Conservation (phyloP, 176 grass and related monocot species). For the Eleusine coracana region DNA sequence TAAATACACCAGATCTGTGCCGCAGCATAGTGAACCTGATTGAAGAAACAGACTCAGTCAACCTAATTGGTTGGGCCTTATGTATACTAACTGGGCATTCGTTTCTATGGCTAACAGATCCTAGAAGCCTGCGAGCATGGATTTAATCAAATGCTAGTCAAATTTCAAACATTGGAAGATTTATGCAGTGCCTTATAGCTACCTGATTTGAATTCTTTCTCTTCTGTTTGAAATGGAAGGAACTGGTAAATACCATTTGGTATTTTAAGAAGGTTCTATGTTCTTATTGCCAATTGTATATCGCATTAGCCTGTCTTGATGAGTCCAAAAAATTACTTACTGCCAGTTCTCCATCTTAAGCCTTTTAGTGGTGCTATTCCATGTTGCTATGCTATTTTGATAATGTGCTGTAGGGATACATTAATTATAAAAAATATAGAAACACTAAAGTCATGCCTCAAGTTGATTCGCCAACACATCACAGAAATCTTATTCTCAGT, state of each 20-base stretch:
- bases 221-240: background rate
- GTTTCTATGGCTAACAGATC: background rate
- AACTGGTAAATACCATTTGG: background rate
- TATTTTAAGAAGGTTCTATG: background rate
- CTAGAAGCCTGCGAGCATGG: background rate
- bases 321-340: background rate
- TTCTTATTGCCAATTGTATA: background rate
- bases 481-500: too few relatives aligned
- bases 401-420: background rate
- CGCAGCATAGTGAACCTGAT: background rate
- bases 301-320: background rate
- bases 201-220: background rate
- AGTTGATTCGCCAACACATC: too few relatives aligned
- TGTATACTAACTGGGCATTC: background rate
- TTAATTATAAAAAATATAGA: background rate
- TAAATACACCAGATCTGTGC: background rate
- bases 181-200: background rate
- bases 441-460: conserved; percentile 5
- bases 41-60: too few relatives aligned
- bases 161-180: too few relatives aligned
- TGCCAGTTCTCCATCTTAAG: background rate
- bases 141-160: conserved; percentile 3
- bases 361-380: background rate
- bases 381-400: background rate
- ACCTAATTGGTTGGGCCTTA: background rate